Conservation (phyloP, 1,139 yeast species). For the Sugiyamaella novakii region DNA sequence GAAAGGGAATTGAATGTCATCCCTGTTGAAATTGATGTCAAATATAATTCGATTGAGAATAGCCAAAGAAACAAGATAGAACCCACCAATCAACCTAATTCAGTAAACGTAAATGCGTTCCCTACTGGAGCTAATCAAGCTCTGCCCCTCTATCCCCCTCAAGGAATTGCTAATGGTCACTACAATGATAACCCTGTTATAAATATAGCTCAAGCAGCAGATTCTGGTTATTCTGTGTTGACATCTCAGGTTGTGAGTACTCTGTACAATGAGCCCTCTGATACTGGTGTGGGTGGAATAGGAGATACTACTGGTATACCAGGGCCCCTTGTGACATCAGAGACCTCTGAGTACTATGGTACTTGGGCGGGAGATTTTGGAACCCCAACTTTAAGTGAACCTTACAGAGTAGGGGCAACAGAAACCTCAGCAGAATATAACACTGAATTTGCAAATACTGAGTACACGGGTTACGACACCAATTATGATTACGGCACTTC, state of each 20-base stretch:
- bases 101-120: not conserved
- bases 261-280: constrained; percentile 1
- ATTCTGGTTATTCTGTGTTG: constrained; percentile 3
- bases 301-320: not conserved
- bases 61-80: too few relatives aligned
- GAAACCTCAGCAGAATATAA: constrained; percentile 2
- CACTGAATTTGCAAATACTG: too few relatives aligned
- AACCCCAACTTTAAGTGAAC: not conserved
- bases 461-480: too few relatives aligned
- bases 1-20: not conserved
- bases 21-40: not conserved
- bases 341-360: too few relatives aligned
- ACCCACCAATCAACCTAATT: not conserved
- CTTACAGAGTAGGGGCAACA: not conserved
- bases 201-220: constrained; percentile 10
- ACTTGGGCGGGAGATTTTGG: not conserved
- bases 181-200: constrained; percentile 13
- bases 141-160: constrained; percentile 14
- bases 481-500: not conserved
- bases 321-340: too few relatives aligned
- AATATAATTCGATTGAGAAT: not conserved
- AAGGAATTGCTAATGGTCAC: constrained; percentile 6
- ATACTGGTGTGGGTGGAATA: not conserved
- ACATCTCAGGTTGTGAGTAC: constrained; percentile 13
- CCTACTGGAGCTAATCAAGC: not conserved